Evolutionary conservation across 345 rosid species (phyloP).

Genomic region (Melastoma malabathricum): DNA sequence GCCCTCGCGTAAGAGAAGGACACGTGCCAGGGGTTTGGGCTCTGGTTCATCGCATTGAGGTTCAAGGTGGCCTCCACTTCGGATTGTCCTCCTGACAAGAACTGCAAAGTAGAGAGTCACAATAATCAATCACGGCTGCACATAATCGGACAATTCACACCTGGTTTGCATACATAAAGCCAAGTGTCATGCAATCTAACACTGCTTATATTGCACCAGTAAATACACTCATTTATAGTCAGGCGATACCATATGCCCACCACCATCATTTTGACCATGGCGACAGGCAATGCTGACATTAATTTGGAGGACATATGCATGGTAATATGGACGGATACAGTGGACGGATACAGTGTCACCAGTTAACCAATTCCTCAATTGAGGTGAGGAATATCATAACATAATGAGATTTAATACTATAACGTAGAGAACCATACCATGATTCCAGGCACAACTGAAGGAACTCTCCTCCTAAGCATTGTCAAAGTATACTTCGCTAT

Average conservation of each 20-base stretch:
- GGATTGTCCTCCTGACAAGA: slow-evolving; percentile 95
- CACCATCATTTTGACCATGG: too few relatives aligned
- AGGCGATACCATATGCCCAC: too few relatives aligned
- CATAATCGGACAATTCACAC: neutral
- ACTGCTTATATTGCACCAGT: too few relatives aligned
- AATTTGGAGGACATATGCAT: too few relatives aligned
- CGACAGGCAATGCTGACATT: too few relatives aligned
- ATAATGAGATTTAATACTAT: neutral
- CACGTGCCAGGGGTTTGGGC: slow-evolving; percentile 97
- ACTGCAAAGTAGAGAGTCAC: slow-evolving; percentile 27
- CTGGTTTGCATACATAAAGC: too few relatives aligned
- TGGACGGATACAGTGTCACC: too few relatives aligned
- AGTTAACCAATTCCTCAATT: too few relatives aligned
- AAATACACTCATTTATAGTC: too few relatives aligned
- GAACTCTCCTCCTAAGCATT: slow-evolving; percentile 86
- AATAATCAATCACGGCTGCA: neutral
- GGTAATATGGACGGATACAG: too few relatives aligned
- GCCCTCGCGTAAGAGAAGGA: slow-evolving; percentile 99
- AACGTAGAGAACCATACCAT: slow-evolving; percentile 33
- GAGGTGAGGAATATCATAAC: too few relatives aligned
- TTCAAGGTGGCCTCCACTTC: slow-evolving; percentile 91
- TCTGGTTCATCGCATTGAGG: slow-evolving; percentile 92
- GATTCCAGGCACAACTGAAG: slow-evolving; percentile 96
- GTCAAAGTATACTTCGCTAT: slow-evolving; percentile 86
- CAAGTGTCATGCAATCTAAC: too few relatives aligned